These are phyloP conservation scores for Asterionellopsis glacialis DNA, from an alignment of 108 stramenopile species.

Conservation along the genomic window DNA sequence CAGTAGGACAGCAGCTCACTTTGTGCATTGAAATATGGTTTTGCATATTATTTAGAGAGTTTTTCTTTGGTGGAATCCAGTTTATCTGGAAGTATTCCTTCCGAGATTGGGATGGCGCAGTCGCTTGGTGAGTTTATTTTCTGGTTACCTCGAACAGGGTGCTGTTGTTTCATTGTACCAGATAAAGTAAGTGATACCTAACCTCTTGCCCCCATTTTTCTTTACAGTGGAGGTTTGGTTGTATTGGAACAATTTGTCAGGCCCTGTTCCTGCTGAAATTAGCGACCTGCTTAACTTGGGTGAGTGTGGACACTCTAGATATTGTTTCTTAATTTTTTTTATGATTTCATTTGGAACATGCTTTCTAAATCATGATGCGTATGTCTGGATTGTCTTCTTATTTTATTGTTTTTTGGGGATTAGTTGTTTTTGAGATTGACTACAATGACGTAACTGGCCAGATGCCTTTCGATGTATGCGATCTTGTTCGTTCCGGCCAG, in stretches of 20 bases:
- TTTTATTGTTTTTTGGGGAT: background rate
- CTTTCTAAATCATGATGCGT: no score
- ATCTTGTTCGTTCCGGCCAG: no score
- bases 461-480: no score
- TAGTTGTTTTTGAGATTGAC: background rate
- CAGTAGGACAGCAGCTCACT: no score
- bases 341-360: no score
- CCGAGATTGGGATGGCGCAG: background rate
- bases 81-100: conserved; percentile 6
- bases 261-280: background rate
- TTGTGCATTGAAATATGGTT: no score
- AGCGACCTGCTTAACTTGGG: background rate
- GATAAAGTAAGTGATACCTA: background rate
- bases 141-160: background rate
- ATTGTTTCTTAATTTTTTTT: background rate
- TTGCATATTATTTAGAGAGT: background rate
- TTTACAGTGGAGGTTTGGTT: background rate
- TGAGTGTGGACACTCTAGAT: background rate
- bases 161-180: background rate
- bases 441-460: background rate
- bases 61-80: background rate
- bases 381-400: background rate
- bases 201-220: background rate
- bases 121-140: background rate
- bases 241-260: background rate